These are phyloP conservation scores for Wallemia ichthyophaga DNA, from an alignment of 1,284 basidiomycete species.

Conservation along the genomic window DNA sequence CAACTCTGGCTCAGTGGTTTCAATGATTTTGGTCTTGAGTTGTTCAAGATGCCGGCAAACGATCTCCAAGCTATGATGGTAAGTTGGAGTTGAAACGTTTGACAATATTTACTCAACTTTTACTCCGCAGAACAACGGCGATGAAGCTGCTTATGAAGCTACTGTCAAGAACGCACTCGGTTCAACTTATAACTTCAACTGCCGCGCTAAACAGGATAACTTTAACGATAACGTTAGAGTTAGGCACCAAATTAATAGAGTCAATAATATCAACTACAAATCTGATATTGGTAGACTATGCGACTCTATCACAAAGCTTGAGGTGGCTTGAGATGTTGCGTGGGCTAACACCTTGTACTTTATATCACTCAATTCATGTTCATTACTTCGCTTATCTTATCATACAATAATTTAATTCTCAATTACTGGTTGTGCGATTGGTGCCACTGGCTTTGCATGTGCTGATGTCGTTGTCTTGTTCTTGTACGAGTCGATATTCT, in stretches of 20 bases:
- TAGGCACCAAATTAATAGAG: constrained; percentile 8
- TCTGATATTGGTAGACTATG: background rate
- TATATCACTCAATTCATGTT: too few species aligned
- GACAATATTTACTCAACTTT: background rate
- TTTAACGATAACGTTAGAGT: constrained; percentile 27
- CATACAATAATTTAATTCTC: background rate
- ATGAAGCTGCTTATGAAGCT: constrained; percentile 31
- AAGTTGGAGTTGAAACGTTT: too few species aligned
- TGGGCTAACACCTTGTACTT: too few species aligned
- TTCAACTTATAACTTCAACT: constrained; percentile 48
- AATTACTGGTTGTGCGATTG: background rate
- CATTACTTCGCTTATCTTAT: background rate
- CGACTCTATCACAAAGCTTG: background rate
- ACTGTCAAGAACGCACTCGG: constrained; percentile 36
- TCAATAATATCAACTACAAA: constrained; percentile 4
- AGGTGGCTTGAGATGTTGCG: background rate
- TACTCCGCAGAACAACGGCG: constrained; percentile 23
- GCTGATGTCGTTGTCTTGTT: constrained; percentile 18
- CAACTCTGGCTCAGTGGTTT: constrained; percentile 85
- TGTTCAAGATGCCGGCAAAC: constrained; percentile 55
- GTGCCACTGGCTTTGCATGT: background rate
- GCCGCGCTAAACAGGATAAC: constrained; percentile 60
- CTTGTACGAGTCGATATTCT: constrained; percentile 44
- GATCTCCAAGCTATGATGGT: constrained; percentile 45
- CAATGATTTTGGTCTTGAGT: constrained; percentile 55